phyloP scores from a whole-genome alignment of 2,329 filamentous ascomycete species.

The Aphanocladium album region DNA sequence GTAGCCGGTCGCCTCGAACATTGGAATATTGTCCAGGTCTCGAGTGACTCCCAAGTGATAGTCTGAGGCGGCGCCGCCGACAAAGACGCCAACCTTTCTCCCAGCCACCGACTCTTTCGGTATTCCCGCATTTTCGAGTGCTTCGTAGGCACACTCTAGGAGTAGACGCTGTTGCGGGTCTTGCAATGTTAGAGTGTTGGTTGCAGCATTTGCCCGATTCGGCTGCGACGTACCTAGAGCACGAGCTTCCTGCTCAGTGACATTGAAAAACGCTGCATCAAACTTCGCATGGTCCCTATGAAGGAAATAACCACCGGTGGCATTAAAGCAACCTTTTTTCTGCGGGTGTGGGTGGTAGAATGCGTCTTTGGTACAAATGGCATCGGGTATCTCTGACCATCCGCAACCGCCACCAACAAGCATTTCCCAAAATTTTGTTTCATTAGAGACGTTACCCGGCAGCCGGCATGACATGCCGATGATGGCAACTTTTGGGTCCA shows the following conservation, averaged over 20 bases:
- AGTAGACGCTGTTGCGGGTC: conserved; percentile 6
- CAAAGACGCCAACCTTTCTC: conserved; percentile 24
- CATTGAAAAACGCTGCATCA: conserved; percentile 22
- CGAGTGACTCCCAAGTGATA: conserved; percentile 20
- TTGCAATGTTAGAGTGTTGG: no score
- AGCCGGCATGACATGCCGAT: conserved; percentile 27
- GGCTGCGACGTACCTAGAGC: no score
- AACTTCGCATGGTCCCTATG: conserved; percentile 21
- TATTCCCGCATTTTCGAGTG: conserved; percentile 12
- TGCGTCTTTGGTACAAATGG: no score
- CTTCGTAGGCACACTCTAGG: conserved; percentile 7
- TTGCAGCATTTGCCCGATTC: no score
- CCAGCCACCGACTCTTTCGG: conserved; percentile 15
- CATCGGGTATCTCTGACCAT: no score
- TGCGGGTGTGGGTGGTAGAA: no score
- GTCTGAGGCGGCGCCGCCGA: conserved; percentile 26
- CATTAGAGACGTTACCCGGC: conserved; percentile 21
- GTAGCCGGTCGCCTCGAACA: conserved; percentile 28
- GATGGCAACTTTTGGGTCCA: no score
- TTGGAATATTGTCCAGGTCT: conserved; percentile 28
- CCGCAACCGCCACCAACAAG: conserved; percentile 28
- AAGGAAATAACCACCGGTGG: conserved; percentile 24
- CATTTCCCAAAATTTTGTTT: conserved; percentile 26
- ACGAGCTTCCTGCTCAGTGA: conserved; percentile 12
- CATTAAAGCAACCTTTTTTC: no score